phyloP scores from a whole-genome alignment of 805 yeast species.

The Sungouiella blattae region DNA sequence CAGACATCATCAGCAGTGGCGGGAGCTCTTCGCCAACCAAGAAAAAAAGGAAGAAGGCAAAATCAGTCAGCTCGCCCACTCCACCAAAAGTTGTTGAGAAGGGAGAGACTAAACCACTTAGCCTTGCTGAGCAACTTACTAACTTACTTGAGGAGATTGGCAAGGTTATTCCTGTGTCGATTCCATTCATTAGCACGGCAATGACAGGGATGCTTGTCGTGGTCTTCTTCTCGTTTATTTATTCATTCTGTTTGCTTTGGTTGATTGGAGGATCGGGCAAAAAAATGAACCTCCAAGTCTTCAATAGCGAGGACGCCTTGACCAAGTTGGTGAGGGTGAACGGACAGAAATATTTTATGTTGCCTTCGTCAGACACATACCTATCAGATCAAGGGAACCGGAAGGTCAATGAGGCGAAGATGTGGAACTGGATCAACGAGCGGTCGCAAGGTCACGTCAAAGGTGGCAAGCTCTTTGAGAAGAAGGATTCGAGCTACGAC shows the following conservation, averaged over 20 bases:
- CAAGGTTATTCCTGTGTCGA: conserved; percentile 7
- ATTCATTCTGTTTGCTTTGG: conserved; percentile 5
- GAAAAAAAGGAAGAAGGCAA: conserved; percentile 11
- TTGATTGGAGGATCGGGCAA: conserved; percentile 2
- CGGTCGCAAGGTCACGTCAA: conserved; percentile 3
- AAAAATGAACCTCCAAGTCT: neutral
- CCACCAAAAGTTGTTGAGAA: no score
- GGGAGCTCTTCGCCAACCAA: conserved; percentile 7
- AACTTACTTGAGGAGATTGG: conserved; percentile 12
- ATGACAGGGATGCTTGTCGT: conserved; percentile 9
- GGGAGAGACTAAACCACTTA: conserved; percentile 1
- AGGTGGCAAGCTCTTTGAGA: neutral
- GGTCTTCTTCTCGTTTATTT: conserved; percentile 5
- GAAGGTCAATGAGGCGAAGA: conserved; percentile 4
- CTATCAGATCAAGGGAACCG: conserved; percentile 6
- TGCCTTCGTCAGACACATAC: conserved; percentile 11
- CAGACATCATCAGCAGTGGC: conserved; percentile 7
- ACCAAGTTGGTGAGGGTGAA: conserved; percentile 3
- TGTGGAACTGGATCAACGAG: conserved; percentile 17
- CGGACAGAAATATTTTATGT: conserved; percentile 5
- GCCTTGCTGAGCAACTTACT: conserved; percentile 4
- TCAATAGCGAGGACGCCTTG: neutral
- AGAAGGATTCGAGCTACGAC: neutral
- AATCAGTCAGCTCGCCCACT: conserved; percentile 3
- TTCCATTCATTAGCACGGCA: conserved; percentile 8